Evolutionary conservation across 192 early-diverging fungal genomes (phyloP), one percentile per base, ranked within the genome.

Genomic region (Linnemannia hyalina): DNA sequence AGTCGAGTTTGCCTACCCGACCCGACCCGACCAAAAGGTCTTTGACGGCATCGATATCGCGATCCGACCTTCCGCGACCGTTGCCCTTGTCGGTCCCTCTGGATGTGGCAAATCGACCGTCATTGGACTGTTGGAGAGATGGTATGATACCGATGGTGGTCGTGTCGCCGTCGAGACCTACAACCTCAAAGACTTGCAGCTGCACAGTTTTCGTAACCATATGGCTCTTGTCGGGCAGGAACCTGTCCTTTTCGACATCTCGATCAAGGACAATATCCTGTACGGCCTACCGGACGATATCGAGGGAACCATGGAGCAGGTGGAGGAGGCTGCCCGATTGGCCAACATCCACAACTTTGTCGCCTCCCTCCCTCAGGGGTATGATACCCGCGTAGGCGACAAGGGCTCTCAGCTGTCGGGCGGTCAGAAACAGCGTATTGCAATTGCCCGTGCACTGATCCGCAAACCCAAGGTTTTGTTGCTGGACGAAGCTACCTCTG

Each of bases 401-500:
- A 88, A 89, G 38, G 94, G 93, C 42, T 88, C 88, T 0, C 89
- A 88, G 71, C 74, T 95, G 18, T 93, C 91, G 0, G 94, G 93
- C 20, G 93, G 94, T 20, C 94, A 95, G 74, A 92, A 91, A 77
- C 93, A 94, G 80, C 89, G 94, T 47, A 92, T 95, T 77, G 93
- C 93, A 15, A 95, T 95, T 86, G 94, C 94, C 42, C 89, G 94
- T 36, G 93, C 94, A 3, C 72, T 94, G 49, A 92, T 95, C 54
- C 89, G 93, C 42, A 87, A 95, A 73, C 94, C 94, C 13, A 81
- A 88, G 22, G 79, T 95, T 16, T 82, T 95, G 35, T 82, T 97
- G 41, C 85, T 96, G 10, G 96, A 97, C 65, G 96, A 97, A 83
- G 96, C 96, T 0, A 96, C 96, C 0, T 92, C 91, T 10, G 96